phyloP scores from a whole-genome alignment of 495 filamentous ascomycete species.

The Neurospora sp. region DNA sequence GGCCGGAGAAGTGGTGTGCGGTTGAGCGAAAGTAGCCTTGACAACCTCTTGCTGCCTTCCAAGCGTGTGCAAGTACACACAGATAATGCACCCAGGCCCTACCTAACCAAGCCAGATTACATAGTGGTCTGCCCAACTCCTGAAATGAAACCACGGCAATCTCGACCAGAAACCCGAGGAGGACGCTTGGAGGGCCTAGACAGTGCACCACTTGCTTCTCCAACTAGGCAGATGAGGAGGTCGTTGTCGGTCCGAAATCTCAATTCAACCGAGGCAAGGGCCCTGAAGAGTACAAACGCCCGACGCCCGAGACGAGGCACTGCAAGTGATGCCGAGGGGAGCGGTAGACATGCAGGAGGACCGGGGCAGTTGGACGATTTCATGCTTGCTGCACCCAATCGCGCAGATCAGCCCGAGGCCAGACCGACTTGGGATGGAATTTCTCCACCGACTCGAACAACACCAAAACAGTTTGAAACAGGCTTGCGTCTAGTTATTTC shows the following conservation, averaged over 20 bases:
- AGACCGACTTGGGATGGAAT: conserved; percentile 14
- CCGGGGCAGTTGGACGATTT: conserved; percentile 9
- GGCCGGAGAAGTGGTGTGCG: conserved; percentile 13
- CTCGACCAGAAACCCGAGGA: neutral
- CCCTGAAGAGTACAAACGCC: conserved; percentile 38
- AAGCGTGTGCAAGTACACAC: conserved; percentile 16
- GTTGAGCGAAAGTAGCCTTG: conserved; percentile 16
- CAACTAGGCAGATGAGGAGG: conserved; percentile 32
- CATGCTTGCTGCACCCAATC: conserved; percentile 11
- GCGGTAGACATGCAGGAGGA: conserved; percentile 35
- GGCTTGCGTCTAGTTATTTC: conserved; percentile 1
- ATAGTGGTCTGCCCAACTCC: conserved; percentile 8
- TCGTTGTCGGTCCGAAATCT: conserved; percentile 45
- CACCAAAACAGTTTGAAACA: neutral
- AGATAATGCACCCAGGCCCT: conserved; percentile 13
- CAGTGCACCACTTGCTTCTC: conserved; percentile 5
- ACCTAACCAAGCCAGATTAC: conserved; percentile 22
- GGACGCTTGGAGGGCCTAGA: neutral
- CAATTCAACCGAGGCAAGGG: conserved; percentile 39
- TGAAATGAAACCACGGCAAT: neutral
- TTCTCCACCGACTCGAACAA: conserved; percentile 11
- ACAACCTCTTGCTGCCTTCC: conserved; percentile 14
- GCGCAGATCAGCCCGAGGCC: conserved; percentile 9
- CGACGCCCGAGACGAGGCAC: conserved; percentile 34
- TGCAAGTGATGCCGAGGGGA: conserved; percentile 21